phyloP scores from a whole-genome alignment of 2,329 filamentous ascomycete genomes.

The Trichoderma arundinaceum region DNA sequence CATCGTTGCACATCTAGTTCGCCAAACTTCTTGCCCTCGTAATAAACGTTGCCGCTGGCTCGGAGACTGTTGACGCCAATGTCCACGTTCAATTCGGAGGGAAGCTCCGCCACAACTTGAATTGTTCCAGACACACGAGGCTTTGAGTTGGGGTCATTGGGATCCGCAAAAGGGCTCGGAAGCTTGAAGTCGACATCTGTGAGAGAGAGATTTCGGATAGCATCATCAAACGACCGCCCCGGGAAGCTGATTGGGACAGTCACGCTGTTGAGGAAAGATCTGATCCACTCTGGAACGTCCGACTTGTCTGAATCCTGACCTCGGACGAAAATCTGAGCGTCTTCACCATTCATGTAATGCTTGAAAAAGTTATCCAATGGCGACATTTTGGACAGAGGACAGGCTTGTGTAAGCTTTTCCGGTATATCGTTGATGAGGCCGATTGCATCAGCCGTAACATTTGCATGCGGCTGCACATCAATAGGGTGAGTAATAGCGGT shows the following conservation, averaged over 20 bases:
- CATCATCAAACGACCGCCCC: slow-evolving; percentile 77
- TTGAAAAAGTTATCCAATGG: slow-evolving; percentile 83
- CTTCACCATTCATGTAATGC: slow-evolving; percentile 79
- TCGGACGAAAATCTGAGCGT: slow-evolving; percentile 81
- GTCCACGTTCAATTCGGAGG: slow-evolving; percentile 84
- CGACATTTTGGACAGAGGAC: slow-evolving; percentile 77
- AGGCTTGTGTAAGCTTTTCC: slow-evolving; percentile 71
- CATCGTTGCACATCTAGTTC: slow-evolving; percentile 79
- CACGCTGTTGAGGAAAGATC: slow-evolving; percentile 78
- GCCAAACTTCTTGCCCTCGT: slow-evolving; percentile 78
- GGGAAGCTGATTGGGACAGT: slow-evolving; percentile 85
- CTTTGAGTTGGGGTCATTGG: slow-evolving; percentile 71
- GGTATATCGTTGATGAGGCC: slow-evolving; percentile 77
- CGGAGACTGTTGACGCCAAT: slow-evolving; percentile 78
- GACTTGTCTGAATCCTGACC: slow-evolving; percentile 71
- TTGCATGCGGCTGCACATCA: slow-evolving; percentile 68
- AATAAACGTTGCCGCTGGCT: slow-evolving; percentile 80
- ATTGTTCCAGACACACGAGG: slow-evolving; percentile 85
- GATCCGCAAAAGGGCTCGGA: slow-evolving; percentile 79
- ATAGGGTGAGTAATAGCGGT: slow-evolving; percentile 73
- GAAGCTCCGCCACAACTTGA: slow-evolving; percentile 76
- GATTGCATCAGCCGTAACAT: slow-evolving; percentile 71
- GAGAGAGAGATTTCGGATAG: slow-evolving; percentile 88
- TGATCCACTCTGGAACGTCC: slow-evolving; percentile 81
- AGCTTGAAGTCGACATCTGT: slow-evolving; percentile 84